Conservation (phyloP, 176 grass and related monocot species). For the Coix lacrymajobi region DNA sequence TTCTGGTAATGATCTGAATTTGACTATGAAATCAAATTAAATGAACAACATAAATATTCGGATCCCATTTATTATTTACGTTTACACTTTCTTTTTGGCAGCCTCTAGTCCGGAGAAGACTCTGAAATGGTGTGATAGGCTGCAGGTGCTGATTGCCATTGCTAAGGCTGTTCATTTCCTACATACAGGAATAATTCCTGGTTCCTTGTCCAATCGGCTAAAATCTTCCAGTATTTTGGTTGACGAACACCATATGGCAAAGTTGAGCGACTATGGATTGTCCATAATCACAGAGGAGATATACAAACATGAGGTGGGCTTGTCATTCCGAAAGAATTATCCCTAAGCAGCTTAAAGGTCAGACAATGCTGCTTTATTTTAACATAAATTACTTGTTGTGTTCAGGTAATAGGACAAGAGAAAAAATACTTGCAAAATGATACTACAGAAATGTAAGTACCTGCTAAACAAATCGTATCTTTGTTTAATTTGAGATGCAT, state of each 20-base stretch:
- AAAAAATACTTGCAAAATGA: constrained; percentile 40
- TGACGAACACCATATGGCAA: constrained; percentile 73
- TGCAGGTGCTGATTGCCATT: constrained; percentile 73
- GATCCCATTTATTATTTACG: constrained; percentile 13
- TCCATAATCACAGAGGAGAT: constrained; percentile 92
- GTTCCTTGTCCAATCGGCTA: constrained; percentile 84
- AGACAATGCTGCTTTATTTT: constrained; percentile 10
- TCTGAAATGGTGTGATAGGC: constrained; percentile 70
- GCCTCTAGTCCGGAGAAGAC: constrained; percentile 62
- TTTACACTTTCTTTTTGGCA: constrained; percentile 33
- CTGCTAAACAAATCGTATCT: not conserved
- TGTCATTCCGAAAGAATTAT: constrained; percentile 8
- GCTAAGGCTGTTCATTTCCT: constrained; percentile 96
- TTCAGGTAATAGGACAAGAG: constrained; percentile 54
- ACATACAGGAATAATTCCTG: constrained; percentile 96
- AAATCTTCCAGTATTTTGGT: constrained; percentile 74
- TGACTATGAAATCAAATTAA: constrained; percentile 2
- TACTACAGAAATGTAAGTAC: constrained; percentile 55
- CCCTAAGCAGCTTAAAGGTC: not conserved
- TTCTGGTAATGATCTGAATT: constrained; percentile 53
- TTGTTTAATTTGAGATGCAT: not conserved
- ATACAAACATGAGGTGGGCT: constrained; percentile 74
- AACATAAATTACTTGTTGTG: constrained; percentile 6
- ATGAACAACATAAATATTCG: not conserved
- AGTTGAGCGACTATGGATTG: constrained; percentile 92